Evolutionary conservation across 2,329 filamentous ascomycete genomes (phyloP), one percentile per base, ranked within the genome.

Genomic region (Leptographium procerum): DNA sequence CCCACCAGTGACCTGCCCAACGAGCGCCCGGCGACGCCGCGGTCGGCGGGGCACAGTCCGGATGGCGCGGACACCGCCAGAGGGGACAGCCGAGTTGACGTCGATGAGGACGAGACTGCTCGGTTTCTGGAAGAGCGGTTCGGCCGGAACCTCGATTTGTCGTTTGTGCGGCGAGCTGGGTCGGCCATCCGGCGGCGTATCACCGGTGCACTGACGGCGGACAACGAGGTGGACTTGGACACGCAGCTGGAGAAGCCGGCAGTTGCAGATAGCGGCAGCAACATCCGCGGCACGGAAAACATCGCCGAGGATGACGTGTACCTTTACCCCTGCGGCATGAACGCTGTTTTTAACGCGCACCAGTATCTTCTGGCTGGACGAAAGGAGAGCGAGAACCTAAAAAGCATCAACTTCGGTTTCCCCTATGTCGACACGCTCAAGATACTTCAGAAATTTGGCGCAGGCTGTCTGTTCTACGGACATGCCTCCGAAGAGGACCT

Each of bases 341-440:
- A 90, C 67, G 85, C 92, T 56, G 96, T 99, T 51, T 99, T 90
- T 74, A 90, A 89, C 65, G 81, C 88, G 0, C 94, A 99, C 69
- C 84, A 87, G 54, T 83, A 82, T 50, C 75, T 96, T 55, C 75
- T 92, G 62, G 75, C 77, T 56, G 78, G 83, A 0, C 82, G 85
- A 43, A 59, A 59, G 3, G 61, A 63, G 34, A 84, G 84, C 3
- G 74, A 78, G 9, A 68, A 40, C 22, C 61, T 82, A 60, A 88
- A 89, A 71, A 95, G 90, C 70, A 84, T 99, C 68, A 91, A 87
- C 67, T 96, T 90, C 67, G 94, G 94, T n/a, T 99, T 99, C 65
- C 91, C 94, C 0, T 99, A 99, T 66, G 89, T 96, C 56, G 94
- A 99, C 71, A 96, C 94, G 0, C 79, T 97, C 57, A 99, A 99